phyloP scores from a whole-genome alignment of 768 basidiomycete species.

The Daedaleopsis sinensis region DNA sequence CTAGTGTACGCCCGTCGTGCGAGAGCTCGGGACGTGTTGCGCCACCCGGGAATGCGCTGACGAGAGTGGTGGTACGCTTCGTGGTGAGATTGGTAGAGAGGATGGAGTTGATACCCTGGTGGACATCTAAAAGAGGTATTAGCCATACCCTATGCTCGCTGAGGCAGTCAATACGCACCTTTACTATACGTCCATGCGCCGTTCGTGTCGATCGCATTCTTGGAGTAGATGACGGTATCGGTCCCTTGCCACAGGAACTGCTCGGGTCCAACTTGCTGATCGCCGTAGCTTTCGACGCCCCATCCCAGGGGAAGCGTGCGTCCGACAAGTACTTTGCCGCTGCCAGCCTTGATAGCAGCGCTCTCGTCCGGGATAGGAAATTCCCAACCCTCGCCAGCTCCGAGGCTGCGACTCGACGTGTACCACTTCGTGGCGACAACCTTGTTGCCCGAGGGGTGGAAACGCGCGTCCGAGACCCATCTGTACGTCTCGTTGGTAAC shows the following conservation, averaged over 20 bases:
- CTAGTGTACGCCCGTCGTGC: constrained; percentile 66
- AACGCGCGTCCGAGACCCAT: constrained; percentile 69
- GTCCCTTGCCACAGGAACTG: constrained; percentile 65
- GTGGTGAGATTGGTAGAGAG: constrained; percentile 68
- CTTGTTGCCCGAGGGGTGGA: constrained; percentile 65
- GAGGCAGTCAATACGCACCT: constrained; percentile 40
- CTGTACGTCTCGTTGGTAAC: constrained; percentile 79
- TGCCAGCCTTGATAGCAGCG: constrained; percentile 35
- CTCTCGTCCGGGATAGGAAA: constrained; percentile 48
- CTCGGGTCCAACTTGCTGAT: constrained; percentile 76
- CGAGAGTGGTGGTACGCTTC: constrained; percentile 52
- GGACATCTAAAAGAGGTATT: constrained; percentile 51
- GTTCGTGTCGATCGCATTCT: constrained; percentile 57
- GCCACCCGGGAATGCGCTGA: constrained; percentile 64
- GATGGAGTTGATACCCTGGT: constrained; percentile 71
- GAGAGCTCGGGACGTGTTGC: constrained; percentile 74
- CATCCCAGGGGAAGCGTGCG: constrained; percentile 63
- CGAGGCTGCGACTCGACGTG: constrained; percentile 62
- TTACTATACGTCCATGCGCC: constrained; percentile 63
- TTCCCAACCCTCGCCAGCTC: constrained; percentile 77
- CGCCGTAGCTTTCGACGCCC: constrained; percentile 58
- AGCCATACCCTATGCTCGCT: background rate
- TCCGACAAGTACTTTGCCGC: constrained; percentile 58
- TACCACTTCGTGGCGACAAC: constrained; percentile 83
- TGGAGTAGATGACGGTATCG: constrained; percentile 64